Evolutionary conservation across 2,329 filamentous ascomycete species (phyloP).

Genomic region (Colletotrichum tropicicola): DNA sequence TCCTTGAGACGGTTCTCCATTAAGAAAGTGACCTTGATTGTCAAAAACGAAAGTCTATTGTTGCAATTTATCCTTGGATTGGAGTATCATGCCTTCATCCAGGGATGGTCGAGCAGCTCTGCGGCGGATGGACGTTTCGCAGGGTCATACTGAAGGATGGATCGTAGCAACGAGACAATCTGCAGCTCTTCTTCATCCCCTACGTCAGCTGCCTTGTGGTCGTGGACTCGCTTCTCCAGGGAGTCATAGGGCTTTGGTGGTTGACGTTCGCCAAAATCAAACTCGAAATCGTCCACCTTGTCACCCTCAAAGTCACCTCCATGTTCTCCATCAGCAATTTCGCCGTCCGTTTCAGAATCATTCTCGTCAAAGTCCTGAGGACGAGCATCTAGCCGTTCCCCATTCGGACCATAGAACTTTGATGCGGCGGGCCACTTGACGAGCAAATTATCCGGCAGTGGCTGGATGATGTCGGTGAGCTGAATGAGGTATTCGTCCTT

Average conservation of each 20-base stretch:
- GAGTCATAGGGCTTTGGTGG: neutral
- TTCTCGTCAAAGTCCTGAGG: neutral
- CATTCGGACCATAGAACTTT: slow-evolving; percentile 23
- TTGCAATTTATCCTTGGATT: too few relatives aligned
- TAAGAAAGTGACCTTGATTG: too few relatives aligned
- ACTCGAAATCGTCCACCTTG: too few relatives aligned
- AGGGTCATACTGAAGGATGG: neutral
- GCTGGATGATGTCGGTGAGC: slow-evolving; percentile 28
- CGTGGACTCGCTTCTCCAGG: neutral
- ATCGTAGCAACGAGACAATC: neutral
- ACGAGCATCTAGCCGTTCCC: neutral
- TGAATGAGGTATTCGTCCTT: slow-evolving; percentile 31
- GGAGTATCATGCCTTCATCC: neutral
- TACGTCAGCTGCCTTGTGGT: neutral
- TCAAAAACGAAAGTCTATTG: too few relatives aligned
- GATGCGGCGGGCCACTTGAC: slow-evolving; percentile 24
- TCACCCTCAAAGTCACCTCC: too few relatives aligned
- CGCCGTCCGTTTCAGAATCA: neutral
- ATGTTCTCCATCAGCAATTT: neutral
- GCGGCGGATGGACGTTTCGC: neutral
- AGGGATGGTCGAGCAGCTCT: neutral
- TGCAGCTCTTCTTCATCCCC: neutral
- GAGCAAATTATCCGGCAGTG: slow-evolving; percentile 26
- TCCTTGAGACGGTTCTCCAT: too few relatives aligned
- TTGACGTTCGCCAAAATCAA: too few relatives aligned